Evolutionary conservation across 1,284 basidiomycete genomes (phyloP), one percentile per base, ranked within the genome.

Genomic region (Cutaneotrichosporon dermatis): DNA sequence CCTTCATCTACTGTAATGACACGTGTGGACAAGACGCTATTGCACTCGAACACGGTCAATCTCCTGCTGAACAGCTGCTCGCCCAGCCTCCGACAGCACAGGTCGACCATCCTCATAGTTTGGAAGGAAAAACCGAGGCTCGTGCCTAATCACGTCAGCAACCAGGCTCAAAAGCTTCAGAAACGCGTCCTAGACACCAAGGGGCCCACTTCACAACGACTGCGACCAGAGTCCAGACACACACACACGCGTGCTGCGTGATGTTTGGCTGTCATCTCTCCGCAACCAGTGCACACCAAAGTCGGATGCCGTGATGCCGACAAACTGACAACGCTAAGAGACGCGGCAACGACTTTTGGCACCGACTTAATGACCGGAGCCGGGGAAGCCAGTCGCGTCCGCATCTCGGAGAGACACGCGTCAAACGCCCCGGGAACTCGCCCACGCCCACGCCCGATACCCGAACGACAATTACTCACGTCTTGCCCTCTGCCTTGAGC

Each of bases 51-150:
- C 63, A 12, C 69, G 61, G 51, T 61, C 67, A 46, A 89, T 70
- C 75, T 92, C 89, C 61, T 86, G 86, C 71, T 88, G 82, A 11
- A 93, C 76, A 2, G 86, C 89, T 66, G 82, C 80, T 57, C 79
- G 77, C 4, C 91, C 92, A 44, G 83, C 86, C 1, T 80, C 81
- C 0, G 90, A 93, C 16, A 98, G 81, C 33, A 66, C 75, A 1
- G 92, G 86, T 58, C 85, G 82, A 2, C 94, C 95, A n/a, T 83
- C 82, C 15, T 82, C 82, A 16, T 88, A 82, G 58, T 89, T 85
- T 56, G 82, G 79, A 66, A 88, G 86, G 70, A 97, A 97, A 77
- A 86, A 96, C 36, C 78, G 75, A 6, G 94, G 90, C 36, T 85
- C 80, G 73, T 92, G 93, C 63, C 92, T 95, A 65, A 11, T 49